phyloP scores from a whole-genome alignment of 2,329 filamentous ascomycete species.

The Ophiostoma himal-ulmi region DNA sequence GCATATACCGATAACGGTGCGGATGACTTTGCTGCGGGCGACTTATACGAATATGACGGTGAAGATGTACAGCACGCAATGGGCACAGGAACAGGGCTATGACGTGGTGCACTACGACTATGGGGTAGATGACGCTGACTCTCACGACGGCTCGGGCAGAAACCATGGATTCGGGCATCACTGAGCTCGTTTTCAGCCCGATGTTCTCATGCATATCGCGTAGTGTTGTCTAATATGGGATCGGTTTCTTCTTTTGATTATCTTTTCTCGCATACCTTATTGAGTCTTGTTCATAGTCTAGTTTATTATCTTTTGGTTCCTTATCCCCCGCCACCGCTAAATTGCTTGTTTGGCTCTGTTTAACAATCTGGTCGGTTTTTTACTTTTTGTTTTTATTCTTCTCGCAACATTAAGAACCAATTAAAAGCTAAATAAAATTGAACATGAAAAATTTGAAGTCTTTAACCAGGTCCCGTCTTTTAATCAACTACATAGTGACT shows the following conservation, averaged over 20 bases:
- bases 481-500: too few relatives aligned
- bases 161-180: background rate
- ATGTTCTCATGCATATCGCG: background rate
- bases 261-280: background rate
- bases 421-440: too few relatives aligned
- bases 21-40: background rate
- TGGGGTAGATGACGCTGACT: background rate
- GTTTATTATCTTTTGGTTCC: background rate
- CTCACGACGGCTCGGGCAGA: background rate
- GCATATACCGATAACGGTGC: background rate
- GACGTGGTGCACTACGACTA: background rate
- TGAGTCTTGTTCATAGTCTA: too few relatives aligned
- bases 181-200: background rate
- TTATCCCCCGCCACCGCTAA: background rate
- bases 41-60: background rate
- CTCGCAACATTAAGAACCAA: too few relatives aligned
- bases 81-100: background rate
- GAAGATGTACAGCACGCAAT: background rate
- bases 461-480: too few relatives aligned
- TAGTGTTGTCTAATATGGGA: background rate
- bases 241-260: background rate
- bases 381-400: background rate
- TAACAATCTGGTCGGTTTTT: background rate
- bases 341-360: too few relatives aligned
- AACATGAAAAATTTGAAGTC: too few relatives aligned